A percentile compares a stretch with the other conserved stretches of the same genome.
Conservation (phyloP, 2,329 filamentous ascomycete genomes). For the Fusarium sp. region DNA sequence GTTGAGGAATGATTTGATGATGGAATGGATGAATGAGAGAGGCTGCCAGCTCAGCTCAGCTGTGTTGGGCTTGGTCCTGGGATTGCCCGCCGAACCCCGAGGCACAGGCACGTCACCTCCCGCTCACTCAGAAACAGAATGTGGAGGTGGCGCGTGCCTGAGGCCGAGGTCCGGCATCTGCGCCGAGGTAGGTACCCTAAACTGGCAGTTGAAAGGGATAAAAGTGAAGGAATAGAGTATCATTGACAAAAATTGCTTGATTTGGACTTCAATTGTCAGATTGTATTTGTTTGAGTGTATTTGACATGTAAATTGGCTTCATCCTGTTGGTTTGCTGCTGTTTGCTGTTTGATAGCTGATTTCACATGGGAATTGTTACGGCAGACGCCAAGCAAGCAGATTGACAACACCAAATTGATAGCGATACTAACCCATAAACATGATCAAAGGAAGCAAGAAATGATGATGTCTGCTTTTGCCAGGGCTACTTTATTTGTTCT, state of each 20-base stretch:
- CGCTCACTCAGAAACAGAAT: slow-evolving; percentile 3
- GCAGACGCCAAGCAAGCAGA: background rate
- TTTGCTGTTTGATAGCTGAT: background rate
- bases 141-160: slow-evolving; percentile 44
- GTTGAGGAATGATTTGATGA: slow-evolving; percentile 1
- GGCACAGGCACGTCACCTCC: slow-evolving; percentile 47
- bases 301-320: rapidly evolving
- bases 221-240: background rate
- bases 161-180: slow-evolving; percentile 37
- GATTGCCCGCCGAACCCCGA: slow-evolving; percentile 35
- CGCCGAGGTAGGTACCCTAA: slow-evolving; percentile 33
- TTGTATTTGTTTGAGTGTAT: rapidly evolving
- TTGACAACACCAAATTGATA: background rate
- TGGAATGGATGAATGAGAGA: background rate
- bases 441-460: rapidly evolving
- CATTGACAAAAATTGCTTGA: too few relatives aligned
- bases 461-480: rapidly evolving
- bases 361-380: background rate
- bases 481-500: rapidly evolving
- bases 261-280: background rate
- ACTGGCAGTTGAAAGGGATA: slow-evolving; percentile 8
- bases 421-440: background rate
- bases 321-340: too few relatives aligned
- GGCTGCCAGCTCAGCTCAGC: slow-evolving; percentile 14
- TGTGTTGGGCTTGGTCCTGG: slow-evolving; percentile 5